Conservation (phyloP, 176 grass and related monocot species). For the Canna indica region DNA sequence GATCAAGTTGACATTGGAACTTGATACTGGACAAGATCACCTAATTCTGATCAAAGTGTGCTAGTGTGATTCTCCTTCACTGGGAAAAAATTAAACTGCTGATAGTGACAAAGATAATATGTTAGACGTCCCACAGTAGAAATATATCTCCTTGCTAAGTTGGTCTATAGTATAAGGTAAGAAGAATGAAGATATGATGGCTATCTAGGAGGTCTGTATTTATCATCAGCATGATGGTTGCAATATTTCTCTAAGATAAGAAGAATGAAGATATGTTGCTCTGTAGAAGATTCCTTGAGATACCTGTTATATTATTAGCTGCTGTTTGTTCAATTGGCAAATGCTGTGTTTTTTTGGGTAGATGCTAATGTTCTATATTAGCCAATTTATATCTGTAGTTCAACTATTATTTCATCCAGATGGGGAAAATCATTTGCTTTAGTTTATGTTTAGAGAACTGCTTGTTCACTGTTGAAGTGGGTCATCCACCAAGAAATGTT, state of each 20-base stretch:
- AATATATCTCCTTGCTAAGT: no score
- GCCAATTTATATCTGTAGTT: background rate
- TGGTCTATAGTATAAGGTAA: no score
- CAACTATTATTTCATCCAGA: background rate
- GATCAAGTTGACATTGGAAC: background rate
- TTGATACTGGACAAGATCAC: background rate
- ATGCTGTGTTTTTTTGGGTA: no score
- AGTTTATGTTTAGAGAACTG: background rate
- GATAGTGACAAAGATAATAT: no score
- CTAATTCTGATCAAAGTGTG: background rate
- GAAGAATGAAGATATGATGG: background rate
- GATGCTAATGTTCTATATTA: no score
- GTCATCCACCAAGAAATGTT: no score
- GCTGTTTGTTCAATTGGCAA: background rate
- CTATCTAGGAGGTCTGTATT: no score
- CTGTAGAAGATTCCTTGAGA: background rate
- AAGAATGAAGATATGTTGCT: background rate
- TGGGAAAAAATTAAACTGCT: background rate
- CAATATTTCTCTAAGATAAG: no score
- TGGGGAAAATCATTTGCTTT: background rate
- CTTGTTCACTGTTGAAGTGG: background rate
- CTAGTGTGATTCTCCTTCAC: background rate
- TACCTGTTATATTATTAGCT: background rate
- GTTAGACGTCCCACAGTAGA: no score
- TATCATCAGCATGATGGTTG: no score